Percentiles rank a stretch among this genome's conserved stretches.
phyloP scores from a whole-genome alignment of 2,329 filamentous ascomycete genomes.

The Beauveria rudraprayagi region DNA sequence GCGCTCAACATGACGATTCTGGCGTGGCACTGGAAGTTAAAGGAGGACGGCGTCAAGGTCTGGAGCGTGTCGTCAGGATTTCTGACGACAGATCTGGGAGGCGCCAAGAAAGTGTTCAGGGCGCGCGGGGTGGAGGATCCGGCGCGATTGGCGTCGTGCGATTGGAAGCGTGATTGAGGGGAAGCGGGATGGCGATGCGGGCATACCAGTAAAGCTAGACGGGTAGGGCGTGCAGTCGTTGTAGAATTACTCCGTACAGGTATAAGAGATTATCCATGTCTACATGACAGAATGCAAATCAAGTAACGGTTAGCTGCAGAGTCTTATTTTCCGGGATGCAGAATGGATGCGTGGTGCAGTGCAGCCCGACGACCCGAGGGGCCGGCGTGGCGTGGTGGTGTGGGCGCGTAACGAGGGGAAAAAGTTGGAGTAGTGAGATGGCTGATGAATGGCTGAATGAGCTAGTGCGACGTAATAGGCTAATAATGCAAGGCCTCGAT shows the following conservation, averaged over 20 bases:
- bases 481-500: background rate
- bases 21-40: constrained; percentile 32
- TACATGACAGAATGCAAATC: background rate
- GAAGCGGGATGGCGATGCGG: constrained; percentile 30
- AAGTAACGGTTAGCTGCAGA: background rate
- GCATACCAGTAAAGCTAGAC: constrained; percentile 23
- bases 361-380: background rate
- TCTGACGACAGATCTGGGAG: constrained; percentile 32
- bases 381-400: background rate
- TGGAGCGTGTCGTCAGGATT: constrained; percentile 32
- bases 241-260: background rate
- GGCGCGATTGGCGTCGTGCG: constrained; percentile 25
- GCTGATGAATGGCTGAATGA: background rate
- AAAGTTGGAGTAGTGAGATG: constrained; percentile 4
- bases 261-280: background rate
- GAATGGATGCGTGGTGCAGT: background rate
- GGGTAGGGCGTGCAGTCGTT: constrained; percentile 10
- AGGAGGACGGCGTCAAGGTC: constrained; percentile 33
- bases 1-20: constrained; percentile 42
- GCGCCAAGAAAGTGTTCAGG: constrained; percentile 16
- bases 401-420: background rate
- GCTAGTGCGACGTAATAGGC: background rate
- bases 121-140: constrained; percentile 24
- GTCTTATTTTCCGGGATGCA: background rate
- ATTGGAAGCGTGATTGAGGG: constrained; percentile 33